Conservation (phyloP, 345 rosid genomes). For the Turritis glabra region DNA sequence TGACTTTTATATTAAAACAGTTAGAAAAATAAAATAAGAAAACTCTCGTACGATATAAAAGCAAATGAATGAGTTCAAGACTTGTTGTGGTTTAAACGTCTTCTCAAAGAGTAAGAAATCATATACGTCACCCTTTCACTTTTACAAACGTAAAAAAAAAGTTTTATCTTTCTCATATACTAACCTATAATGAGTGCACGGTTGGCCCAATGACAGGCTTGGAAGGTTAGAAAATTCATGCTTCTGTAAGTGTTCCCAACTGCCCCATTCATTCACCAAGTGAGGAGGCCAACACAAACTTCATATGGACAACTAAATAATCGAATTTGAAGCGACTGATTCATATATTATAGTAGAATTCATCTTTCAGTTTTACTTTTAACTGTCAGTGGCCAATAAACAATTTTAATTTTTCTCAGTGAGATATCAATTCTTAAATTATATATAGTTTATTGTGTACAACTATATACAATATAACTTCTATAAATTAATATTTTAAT, state of each 20-base stretch:
- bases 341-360: not conserved
- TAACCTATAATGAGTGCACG: not conserved
- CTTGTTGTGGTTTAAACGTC: not conserved
- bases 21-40: not conserved
- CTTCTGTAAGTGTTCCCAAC: not conserved
- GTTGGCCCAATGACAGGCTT: conserved; percentile 15
- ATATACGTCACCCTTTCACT: not conserved
- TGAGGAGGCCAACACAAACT: not conserved
- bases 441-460: not conserved
- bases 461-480: too few species aligned
- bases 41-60: not conserved
- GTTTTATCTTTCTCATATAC: not conserved
- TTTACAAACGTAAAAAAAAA: not conserved
- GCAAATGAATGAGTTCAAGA: not conserved
- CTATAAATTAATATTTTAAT: too few species aligned
- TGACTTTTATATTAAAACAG: not conserved
- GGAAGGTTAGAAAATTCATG: conserved; percentile 21
- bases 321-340: not conserved
- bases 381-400: not conserved
- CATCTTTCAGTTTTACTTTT: not conserved
- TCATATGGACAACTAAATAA: not conserved
- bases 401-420: not conserved
- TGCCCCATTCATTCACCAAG: not conserved
- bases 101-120: not conserved
- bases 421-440: not conserved